phyloP scores from a whole-genome alignment of 495 filamentous ascomycete genomes.

The Pyrenula aspistea region DNA sequence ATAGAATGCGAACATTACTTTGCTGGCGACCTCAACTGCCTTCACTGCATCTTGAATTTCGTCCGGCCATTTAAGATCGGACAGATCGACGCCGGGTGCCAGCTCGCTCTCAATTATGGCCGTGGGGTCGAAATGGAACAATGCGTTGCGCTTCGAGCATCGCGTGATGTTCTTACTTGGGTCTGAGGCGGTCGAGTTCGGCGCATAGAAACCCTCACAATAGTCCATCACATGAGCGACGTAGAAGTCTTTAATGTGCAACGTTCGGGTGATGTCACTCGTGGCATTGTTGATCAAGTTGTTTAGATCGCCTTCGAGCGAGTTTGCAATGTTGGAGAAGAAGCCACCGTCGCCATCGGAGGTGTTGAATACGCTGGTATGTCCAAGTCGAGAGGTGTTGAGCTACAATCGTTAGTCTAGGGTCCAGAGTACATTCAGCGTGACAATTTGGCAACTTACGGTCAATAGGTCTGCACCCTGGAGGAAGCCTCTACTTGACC shows the following conservation, averaged over 20 bases:
- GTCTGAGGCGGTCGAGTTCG: constrained; percentile 23
- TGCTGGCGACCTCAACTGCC: constrained; percentile 28
- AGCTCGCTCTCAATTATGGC: constrained; percentile 40
- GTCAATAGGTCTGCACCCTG: constrained; percentile 53
- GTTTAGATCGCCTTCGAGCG: constrained; percentile 11
- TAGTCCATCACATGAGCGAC: constrained; percentile 56
- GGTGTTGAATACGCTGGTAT: constrained; percentile 16
- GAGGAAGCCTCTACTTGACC: constrained; percentile 45
- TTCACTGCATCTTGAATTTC: constrained; percentile 48
- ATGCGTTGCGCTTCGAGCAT: constrained; percentile 48
- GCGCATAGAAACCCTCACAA: constrained; percentile 51
- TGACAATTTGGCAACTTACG: constrained; percentile 37
- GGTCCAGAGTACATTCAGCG: too few species aligned
- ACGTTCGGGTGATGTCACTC: constrained; percentile 17
- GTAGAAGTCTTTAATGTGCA: constrained; percentile 56
- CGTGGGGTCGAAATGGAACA: constrained; percentile 47
- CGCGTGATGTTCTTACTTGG: constrained; percentile 39
- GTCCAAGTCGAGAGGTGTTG: constrained; percentile 51
- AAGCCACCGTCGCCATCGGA: constrained; percentile 10
- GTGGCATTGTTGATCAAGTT: constrained; percentile 25
- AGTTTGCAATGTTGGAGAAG: constrained; percentile 9
- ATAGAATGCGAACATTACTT: constrained; percentile 54
- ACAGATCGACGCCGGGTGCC: constrained; percentile 36
- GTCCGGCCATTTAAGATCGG: constrained; percentile 47
- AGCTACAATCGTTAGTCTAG: constrained; percentile 24